Evolutionary conservation across 139 green algal species (phyloP).

Genomic region (Coccomyxa sp.): DNA sequence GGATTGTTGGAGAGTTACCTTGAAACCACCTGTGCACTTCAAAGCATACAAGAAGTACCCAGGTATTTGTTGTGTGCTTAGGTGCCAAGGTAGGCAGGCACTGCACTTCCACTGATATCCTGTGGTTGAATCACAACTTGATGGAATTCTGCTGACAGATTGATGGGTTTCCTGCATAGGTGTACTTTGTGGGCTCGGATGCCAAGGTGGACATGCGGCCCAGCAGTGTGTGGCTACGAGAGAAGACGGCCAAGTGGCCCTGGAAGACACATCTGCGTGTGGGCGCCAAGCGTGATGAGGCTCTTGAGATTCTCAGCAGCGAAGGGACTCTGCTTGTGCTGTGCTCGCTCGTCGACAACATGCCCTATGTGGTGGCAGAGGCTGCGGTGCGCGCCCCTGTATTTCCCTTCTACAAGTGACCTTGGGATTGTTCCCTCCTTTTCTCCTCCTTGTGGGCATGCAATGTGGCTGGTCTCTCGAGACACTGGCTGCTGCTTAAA

Average conservation of each 20-base stretch:
- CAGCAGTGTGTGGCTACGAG: neutral
- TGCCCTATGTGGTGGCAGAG: slow-evolving; percentile 16
- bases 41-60: too few relatives aligned
- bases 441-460: too few relatives aligned
- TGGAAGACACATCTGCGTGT: slow-evolving; percentile 4
- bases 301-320: slow-evolving; percentile 5
- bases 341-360: slow-evolving; percentile 9
- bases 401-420: neutral
- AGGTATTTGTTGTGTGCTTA: too few relatives aligned
- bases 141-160: neutral
- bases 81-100: too few relatives aligned
- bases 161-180: neutral
- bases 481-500: neutral
- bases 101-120: neutral
- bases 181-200: slow-evolving; percentile 12
- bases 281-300: neutral
- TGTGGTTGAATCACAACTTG: neutral
- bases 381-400: slow-evolving; percentile 1
- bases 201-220: slow-evolving; percentile 7
- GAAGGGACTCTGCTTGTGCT: slow-evolving; percentile 9
- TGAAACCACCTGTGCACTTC: too few relatives aligned
- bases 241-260: slow-evolving; percentile 7
- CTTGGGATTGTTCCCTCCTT: neutral
- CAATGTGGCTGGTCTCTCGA: neutral
- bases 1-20: too few relatives aligned